Conservation (phyloP, 306 rosid species). For the Quercus ilex region DNA sequence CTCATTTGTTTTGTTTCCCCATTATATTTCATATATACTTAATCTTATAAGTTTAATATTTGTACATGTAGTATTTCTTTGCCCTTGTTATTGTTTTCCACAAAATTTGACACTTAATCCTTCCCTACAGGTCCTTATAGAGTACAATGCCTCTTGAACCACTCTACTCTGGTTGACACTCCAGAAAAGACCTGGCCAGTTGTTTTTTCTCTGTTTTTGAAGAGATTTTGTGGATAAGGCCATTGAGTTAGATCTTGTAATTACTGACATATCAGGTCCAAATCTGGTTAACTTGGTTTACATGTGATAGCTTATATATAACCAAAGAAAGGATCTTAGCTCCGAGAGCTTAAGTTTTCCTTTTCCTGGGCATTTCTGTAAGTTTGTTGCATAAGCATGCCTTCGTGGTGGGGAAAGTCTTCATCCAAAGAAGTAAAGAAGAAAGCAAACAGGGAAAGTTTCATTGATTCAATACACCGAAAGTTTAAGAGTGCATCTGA, state of each 20-base stretch:
- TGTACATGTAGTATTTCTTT: neutral
- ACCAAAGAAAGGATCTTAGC: conserved; percentile 18
- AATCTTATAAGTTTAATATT: neutral
- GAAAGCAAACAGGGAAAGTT: conserved; percentile 77
- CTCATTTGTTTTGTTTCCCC: neutral
- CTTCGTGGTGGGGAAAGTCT: conserved; percentile 85
- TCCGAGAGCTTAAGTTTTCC: neutral
- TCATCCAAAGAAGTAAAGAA: conserved; percentile 89
- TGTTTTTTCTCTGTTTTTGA: neutral
- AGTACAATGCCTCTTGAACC: neutral
- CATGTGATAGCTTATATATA: conserved; percentile 26
- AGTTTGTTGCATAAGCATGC: conserved; percentile 44
- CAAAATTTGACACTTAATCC: conserved; percentile 22
- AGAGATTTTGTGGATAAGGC: conserved; percentile 15
- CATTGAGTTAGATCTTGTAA: conserved; percentile 14
- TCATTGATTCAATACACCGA: conserved; percentile 70
- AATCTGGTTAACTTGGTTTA: conserved; percentile 15
- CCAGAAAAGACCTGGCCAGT: conserved; percentile 5
- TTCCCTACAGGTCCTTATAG: conserved; percentile 40
- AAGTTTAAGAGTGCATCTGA: conserved; percentile 75
- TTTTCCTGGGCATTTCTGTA: conserved; percentile 1
- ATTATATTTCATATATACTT: neutral
- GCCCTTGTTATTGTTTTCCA: conserved; percentile 12
- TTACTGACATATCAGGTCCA: conserved; percentile 19
- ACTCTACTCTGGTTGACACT: conserved; percentile 19